phyloP scores from a whole-genome alignment of 306 rosid genomes.

The Castanospermum australe region DNA sequence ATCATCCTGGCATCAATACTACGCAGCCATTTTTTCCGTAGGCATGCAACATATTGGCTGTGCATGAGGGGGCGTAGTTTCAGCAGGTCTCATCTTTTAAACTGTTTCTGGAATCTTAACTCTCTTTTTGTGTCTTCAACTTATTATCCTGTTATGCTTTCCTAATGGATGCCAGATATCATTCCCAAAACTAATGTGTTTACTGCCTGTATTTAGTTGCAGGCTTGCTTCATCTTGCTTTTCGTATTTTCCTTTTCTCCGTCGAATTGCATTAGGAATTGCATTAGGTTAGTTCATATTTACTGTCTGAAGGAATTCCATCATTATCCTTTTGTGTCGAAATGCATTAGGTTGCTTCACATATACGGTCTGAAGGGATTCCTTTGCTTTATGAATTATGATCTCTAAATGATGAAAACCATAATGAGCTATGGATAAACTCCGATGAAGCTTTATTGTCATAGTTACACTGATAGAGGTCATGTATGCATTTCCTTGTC shows the following conservation, averaged over 20 bases:
- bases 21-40: too few relatives aligned
- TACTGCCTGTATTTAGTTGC: not conserved
- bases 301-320: too few relatives aligned
- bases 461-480: slow-evolving; percentile 61
- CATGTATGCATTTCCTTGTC: not conserved
- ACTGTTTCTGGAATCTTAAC: not conserved
- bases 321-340: too few relatives aligned
- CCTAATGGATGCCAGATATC: not conserved
- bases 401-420: slow-evolving; percentile 51
- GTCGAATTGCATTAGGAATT: too few relatives aligned
- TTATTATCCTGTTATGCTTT: not conserved
- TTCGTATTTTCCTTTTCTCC: not conserved
- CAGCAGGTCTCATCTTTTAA: not conserved
- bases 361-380: not conserved
- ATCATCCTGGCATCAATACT: too few relatives aligned
- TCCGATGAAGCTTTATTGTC: slow-evolving; percentile 48
- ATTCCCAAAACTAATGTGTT: not conserved
- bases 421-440: slow-evolving; percentile 19
- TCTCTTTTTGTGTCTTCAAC: not conserved
- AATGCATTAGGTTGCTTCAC: not conserved
- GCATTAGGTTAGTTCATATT: too few relatives aligned
- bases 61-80: not conserved
- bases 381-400: not conserved
- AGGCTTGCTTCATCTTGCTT: not conserved
- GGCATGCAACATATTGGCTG: too few relatives aligned